These are phyloP conservation scores for Penicillium subrubescens DNA, from an alignment of 495 filamentous ascomycete species.

Conservation along the genomic window DNA sequence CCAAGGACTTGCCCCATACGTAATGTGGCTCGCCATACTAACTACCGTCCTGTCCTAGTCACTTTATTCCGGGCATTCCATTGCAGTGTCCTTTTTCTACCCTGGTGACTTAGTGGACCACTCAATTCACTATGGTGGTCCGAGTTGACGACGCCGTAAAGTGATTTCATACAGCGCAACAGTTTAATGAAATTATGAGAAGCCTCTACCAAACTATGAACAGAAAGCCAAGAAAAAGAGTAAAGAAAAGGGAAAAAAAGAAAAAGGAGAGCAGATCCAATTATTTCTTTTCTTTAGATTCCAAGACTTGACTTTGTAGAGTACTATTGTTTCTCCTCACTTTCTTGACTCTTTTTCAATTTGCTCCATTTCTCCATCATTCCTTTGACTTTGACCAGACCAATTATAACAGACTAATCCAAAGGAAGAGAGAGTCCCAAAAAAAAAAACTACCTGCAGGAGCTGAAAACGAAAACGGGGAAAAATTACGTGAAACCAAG, in stretches of 20 bases:
- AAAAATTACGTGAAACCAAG: slow-evolving; percentile 31
- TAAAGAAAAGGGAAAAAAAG: background rate
- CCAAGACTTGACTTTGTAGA: background rate
- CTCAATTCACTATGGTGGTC: slow-evolving; percentile 15
- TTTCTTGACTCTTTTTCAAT: background rate
- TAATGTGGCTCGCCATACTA: background rate
- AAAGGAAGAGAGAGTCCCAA: background rate
- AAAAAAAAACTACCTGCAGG: background rate
- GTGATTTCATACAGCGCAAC: background rate
- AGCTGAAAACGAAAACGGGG: background rate
- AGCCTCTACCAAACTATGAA: background rate
- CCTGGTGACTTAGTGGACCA: slow-evolving; percentile 9
- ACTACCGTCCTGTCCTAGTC: background rate
- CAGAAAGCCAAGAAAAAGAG: background rate
- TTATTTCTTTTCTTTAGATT: background rate
- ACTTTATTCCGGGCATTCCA: background rate
- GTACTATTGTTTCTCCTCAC: background rate
- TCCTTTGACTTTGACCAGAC: background rate
- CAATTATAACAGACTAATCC: background rate
- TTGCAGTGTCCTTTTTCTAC: background rate
- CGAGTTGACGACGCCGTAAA: background rate
- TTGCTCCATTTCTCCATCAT: background rate
- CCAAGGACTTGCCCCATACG: background rate
- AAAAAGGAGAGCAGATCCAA: background rate
- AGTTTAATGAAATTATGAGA: background rate